phyloP scores from a whole-genome alignment of 2,329 filamentous ascomycete genomes.

The Nemania sp. region DNA sequence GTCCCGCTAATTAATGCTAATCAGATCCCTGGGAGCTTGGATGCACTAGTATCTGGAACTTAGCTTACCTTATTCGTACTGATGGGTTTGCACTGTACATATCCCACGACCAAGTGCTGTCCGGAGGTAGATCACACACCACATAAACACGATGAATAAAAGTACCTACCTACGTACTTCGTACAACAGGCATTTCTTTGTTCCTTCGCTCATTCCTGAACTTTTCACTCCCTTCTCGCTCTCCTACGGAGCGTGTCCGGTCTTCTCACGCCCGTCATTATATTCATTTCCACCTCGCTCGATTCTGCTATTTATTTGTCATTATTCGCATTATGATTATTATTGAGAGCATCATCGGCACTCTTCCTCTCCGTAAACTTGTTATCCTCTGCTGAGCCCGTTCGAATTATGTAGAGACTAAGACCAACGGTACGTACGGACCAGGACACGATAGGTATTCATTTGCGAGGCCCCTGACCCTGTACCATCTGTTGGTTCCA shows the following conservation, averaged over 20 bases:
- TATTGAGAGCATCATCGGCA: neutral
- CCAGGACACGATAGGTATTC: neutral
- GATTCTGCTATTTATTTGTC: neutral
- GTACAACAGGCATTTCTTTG: neutral
- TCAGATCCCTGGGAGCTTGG: neutral
- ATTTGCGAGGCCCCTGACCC: neutral
- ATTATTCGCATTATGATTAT: neutral
- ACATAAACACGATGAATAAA: too few relatives aligned
- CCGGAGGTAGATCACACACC: too few relatives aligned
- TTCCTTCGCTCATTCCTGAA: neutral
- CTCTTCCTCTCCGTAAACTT: neutral
- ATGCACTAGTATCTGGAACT: slow-evolving; percentile 6
- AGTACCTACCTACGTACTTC: too few relatives aligned
- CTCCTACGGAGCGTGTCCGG: too few relatives aligned
- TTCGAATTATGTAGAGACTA: slow-evolving; percentile 8
- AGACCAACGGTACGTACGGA: neutral
- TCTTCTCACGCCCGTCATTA: neutral
- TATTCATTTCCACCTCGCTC: neutral
- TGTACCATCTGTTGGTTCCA: slow-evolving; percentile 9
- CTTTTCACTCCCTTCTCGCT: neutral
- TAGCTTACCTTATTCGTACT: neutral
- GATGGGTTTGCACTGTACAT: slow-evolving; percentile 1
- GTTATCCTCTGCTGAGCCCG: slow-evolving; percentile 3
- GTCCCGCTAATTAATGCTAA: slow-evolving; percentile 6
- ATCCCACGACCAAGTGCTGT: neutral